phyloP scores from a whole-genome alignment of 148 eudicot species.

The Amaranthus hypochondriacus region DNA sequence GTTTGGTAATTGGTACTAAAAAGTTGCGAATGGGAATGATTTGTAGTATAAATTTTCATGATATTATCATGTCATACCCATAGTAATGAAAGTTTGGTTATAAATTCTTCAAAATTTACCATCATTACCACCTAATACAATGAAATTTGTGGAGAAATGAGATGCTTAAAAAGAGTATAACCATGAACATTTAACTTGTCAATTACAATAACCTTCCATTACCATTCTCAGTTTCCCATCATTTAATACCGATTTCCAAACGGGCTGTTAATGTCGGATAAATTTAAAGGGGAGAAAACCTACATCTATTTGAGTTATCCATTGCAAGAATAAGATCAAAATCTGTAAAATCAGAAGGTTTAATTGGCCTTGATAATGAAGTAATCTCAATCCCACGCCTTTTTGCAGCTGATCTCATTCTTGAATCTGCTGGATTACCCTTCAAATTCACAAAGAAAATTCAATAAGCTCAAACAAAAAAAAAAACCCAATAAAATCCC shows the following conservation, averaged over 20 bases:
- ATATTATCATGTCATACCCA: not conserved
- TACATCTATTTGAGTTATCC: constrained; percentile 86
- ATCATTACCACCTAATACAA: too few relatives aligned
- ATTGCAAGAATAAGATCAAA: constrained; percentile 99
- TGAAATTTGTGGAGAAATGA: too few relatives aligned
- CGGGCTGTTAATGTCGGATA: not conserved
- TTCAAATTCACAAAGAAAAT: constrained; percentile 30
- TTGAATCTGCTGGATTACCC: constrained; percentile 90
- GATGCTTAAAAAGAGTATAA: too few relatives aligned
- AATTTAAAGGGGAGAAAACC: constrained; percentile 3
- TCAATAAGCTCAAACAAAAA: not conserved
- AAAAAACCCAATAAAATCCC: not conserved
- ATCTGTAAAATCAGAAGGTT: constrained; percentile 73
- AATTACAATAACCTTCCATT: not conserved
- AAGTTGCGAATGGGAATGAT: not conserved
- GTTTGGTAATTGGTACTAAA: too few relatives aligned
- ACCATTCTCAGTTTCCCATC: too few relatives aligned
- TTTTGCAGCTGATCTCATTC: constrained; percentile 90
- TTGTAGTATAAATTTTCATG: not conserved
- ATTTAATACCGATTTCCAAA: not conserved
- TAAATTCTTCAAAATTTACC: too few relatives aligned
- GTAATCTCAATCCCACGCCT: constrained; percentile 86
- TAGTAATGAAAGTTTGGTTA: not conserved
- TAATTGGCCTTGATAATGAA: constrained; percentile 80
- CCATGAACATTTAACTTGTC: not conserved